phyloP scores from a whole-genome alignment of 1,284 basidiomycete species.

The Cryptococcus deneoformans region DNA sequence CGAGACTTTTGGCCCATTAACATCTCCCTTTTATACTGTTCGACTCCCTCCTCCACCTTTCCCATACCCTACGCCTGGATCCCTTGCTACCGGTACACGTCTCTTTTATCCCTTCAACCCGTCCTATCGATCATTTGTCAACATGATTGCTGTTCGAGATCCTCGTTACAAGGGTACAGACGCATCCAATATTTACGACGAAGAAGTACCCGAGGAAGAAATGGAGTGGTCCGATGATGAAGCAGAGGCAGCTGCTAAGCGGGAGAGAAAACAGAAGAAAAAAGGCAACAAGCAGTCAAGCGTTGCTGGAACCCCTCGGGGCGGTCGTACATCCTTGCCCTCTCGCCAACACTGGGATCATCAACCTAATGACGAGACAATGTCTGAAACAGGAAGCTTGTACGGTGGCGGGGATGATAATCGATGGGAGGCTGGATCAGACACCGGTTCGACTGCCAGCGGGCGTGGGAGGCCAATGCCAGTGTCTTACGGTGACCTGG shows the following conservation, averaged over 20 bases:
- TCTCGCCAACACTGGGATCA: conserved; percentile 41
- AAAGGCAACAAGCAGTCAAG: conserved; percentile 7
- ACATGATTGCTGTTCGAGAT: conserved; percentile 50
- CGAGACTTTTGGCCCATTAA: conserved; percentile 58
- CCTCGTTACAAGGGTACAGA: conserved; percentile 54
- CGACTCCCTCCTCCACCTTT: conserved; percentile 46
- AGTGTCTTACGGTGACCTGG: conserved; percentile 25
- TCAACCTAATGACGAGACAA: conserved; percentile 20
- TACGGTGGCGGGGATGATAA: conserved; percentile 23
- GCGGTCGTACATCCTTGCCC: conserved; percentile 18
- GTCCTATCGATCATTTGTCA: conserved; percentile 51
- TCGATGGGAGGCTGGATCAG: conserved; percentile 20
- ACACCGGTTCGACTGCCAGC: conserved; percentile 17
- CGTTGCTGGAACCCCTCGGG: neutral
- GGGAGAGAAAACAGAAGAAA: conserved; percentile 34
- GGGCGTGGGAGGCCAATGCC: conserved; percentile 21
- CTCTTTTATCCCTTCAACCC: conserved; percentile 51
- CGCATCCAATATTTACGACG: conserved; percentile 57
- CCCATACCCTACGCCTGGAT: conserved; percentile 30
- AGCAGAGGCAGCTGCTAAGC: conserved; percentile 53
- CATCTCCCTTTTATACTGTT: conserved; percentile 54
- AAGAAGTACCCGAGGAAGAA: conserved; percentile 56
- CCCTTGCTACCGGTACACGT: conserved; percentile 27
- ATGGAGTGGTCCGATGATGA: conserved; percentile 58
- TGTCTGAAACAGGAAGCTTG: conserved; percentile 23